phyloP scores from a whole-genome alignment of 2,329 filamentous ascomycete genomes.

The Bipolaris oryzae region DNA sequence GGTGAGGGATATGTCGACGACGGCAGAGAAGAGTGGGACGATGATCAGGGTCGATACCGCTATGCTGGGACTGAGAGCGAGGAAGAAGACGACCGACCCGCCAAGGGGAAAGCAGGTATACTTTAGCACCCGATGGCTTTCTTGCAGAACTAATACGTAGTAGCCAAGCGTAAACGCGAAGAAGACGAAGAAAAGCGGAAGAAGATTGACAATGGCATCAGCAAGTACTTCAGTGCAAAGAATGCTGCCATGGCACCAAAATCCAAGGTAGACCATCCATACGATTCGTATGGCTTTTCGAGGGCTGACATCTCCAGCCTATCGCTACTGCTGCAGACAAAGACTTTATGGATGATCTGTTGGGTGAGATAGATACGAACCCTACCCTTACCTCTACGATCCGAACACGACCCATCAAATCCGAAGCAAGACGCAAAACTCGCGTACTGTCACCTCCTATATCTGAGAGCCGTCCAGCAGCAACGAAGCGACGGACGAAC shows the following conservation, averaged over 20 bases:
- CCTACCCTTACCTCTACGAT: slow-evolving; percentile 60
- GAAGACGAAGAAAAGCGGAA: slow-evolving; percentile 85
- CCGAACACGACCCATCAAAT: slow-evolving; percentile 70
- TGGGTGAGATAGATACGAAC: slow-evolving; percentile 88
- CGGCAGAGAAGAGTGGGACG: slow-evolving; percentile 71
- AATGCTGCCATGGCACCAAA: slow-evolving; percentile 69
- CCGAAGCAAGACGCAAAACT: slow-evolving; percentile 76
- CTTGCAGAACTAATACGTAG: slow-evolving; percentile 23
- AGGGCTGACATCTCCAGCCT: slow-evolving; percentile 58
- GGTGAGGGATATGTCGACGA: slow-evolving; percentile 97
- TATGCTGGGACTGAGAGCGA: slow-evolving; percentile 71
- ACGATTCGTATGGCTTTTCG: neutral
- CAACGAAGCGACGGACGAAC: slow-evolving; percentile 26
- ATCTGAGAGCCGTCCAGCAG: slow-evolving; percentile 50
- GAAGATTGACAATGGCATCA: slow-evolving; percentile 88
- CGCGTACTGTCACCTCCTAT: slow-evolving; percentile 79
- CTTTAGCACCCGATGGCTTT: neutral
- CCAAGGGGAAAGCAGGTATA: slow-evolving; percentile 64
- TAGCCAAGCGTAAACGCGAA: slow-evolving; percentile 85
- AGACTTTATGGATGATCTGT: slow-evolving; percentile 81
- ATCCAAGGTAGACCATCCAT: slow-evolving; percentile 70
- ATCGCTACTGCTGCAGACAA: slow-evolving; percentile 85
- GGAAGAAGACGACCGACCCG: slow-evolving; percentile 70
- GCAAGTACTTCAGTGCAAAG: slow-evolving; percentile 89
- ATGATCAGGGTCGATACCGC: slow-evolving; percentile 74